Evolutionary conservation across 768 basidiomycete species (phyloP), one percentile per base, ranked within the genome.

Genomic region (Obba rivulosa): DNA sequence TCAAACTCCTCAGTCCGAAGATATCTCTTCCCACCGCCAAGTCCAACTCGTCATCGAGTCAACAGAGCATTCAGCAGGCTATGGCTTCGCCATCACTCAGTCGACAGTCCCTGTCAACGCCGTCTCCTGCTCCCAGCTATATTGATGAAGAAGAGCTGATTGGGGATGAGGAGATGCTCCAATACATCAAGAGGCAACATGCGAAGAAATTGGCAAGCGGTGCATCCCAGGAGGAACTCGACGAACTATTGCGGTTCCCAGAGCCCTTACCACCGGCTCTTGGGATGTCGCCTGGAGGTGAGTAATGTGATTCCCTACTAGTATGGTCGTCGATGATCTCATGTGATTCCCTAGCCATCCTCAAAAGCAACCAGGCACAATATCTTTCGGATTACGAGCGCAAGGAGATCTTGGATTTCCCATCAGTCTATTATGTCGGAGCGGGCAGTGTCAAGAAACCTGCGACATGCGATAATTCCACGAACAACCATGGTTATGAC

Each of bases 131-230:
- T 5, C 84, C 85, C 22, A 83, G 80, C 56, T 72, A 78, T 2
- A 72, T 87, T 2, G 91, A 91, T 50, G 93, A 94, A 50, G 92
- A 94, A 53, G 90, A 94, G 63, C 43, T 86, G 7, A 69, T 87
- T 16, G 96, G 90, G 14, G 96, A 99, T 61, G 93, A 96, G 52
- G 96, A 99, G 70, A 99, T 99, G 96, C 67, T 88, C 60, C 85
- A 87, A 50, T 99, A 95, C 66, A 89, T 97, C 54, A 80, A 82
- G 55, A 79, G 93, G 21, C 90, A 96, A 55, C 87, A 92, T 57
- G 81, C 89, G 34, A 92, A 92, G 72, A 91, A 86, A 66, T 64
- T 92, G 53, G 85, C 89, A 9, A 75, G 77, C 11, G 92, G 92
- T 23, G 84, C 90, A 8, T 84, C 81, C 25, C 89, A 92, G 60